These are phyloP conservation scores for Gymnopilus junonius DNA, from an alignment of 768 basidiomycete genomes.

Conservation along the genomic window DNA sequence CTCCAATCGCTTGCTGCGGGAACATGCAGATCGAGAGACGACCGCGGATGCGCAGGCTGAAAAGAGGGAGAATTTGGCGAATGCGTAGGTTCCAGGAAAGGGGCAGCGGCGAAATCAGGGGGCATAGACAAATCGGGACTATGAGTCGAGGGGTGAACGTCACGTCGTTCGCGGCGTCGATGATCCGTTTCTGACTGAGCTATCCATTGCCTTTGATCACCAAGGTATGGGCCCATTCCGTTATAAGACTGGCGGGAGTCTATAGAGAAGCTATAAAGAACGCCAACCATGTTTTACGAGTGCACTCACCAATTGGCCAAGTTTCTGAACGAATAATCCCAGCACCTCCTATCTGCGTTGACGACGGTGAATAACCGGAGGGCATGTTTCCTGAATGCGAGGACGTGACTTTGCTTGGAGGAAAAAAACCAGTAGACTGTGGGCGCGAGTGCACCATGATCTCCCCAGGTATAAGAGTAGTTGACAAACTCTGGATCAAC, in stretches of 20 bases:
- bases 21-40: constrained; percentile 9
- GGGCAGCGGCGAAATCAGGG: constrained; percentile 4
- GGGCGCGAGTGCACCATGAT: constrained; percentile 26
- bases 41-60: constrained; percentile 7
- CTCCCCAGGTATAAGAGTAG: constrained; percentile 20
- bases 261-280: not conserved
- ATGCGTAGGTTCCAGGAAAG: constrained; percentile 9
- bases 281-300: not conserved
- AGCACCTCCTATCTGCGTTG: constrained; percentile 14
- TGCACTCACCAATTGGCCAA: constrained; percentile 26
- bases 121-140: constrained; percentile 4
- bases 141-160: not conserved
- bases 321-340: constrained; percentile 17
- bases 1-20: constrained; percentile 17
- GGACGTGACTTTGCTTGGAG: constrained; percentile 14
- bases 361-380: constrained; percentile 20
- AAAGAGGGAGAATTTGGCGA: constrained; percentile 9
- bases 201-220: constrained; percentile 14
- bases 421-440: constrained; percentile 15
- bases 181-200: constrained; percentile 13
- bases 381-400: constrained; percentile 16
- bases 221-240: constrained; percentile 5
- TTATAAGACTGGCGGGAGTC: constrained; percentile 17
- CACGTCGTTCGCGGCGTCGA: constrained; percentile 20
- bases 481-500: constrained; percentile 12